A percentile compares a stretch with the other conserved stretches of the same genome.
Conservation (phyloP, 345 rosid genomes). For the Gossypium thurberi region DNA sequence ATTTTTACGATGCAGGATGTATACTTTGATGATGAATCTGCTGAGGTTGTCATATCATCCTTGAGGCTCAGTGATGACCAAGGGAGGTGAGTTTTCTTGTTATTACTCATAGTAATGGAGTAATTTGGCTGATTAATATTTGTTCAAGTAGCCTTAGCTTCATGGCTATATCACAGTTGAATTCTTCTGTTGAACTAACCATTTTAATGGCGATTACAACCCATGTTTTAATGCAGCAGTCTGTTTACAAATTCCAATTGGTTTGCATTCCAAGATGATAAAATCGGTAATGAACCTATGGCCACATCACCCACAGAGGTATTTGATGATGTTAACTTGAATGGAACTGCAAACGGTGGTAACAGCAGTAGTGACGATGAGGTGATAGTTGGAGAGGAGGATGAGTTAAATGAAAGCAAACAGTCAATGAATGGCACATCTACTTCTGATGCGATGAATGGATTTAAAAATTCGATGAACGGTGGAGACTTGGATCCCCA, state of each 20-base stretch:
- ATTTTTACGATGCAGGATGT: conserved; percentile 58
- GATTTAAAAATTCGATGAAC: conserved; percentile 21
- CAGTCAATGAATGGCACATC: conserved; percentile 39
- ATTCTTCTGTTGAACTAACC: not conserved
- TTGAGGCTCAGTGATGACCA: conserved; percentile 94
- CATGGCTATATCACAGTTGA: not conserved
- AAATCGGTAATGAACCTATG: conserved; percentile 43
- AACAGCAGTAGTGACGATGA: conserved; percentile 89
- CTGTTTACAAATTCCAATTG: conserved; percentile 93
- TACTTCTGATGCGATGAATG: conserved; percentile 38
- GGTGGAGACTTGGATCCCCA: conserved; percentile 23
- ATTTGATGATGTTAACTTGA: conserved; percentile 77
- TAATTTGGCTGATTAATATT: not conserved
- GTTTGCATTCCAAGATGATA: conserved; percentile 93
- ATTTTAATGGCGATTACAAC: not conserved
- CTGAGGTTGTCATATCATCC: conserved; percentile 92
- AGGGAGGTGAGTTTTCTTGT: conserved; percentile 53
- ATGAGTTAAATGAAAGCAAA: conserved; percentile 49
- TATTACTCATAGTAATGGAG: not conserved
- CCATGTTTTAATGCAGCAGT: conserved; percentile 37
- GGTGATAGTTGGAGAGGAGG: conserved; percentile 77
- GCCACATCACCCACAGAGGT: conserved; percentile 49
- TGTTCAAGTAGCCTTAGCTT: not conserved
- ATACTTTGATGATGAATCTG: conserved; percentile 91
- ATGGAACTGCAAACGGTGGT: conserved; percentile 51